phyloP scores from a whole-genome alignment of 768 basidiomycete genomes.

The Tulasnella sp. region DNA sequence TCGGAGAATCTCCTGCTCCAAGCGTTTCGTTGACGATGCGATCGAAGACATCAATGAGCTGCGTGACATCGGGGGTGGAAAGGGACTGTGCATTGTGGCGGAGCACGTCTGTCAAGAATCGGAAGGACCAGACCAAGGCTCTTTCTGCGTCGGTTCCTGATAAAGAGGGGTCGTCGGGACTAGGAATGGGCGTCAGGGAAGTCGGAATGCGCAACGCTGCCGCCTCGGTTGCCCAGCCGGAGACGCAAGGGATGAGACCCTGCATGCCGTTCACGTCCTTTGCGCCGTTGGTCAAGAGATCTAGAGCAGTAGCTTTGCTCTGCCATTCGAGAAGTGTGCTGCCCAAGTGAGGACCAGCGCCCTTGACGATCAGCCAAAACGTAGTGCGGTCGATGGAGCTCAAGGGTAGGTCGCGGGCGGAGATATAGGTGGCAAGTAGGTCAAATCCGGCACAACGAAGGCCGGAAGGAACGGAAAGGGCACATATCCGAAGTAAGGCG shows the following conservation, averaged over 20 bases:
- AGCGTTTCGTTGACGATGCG: constrained; percentile 9
- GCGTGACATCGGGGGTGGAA: not conserved
- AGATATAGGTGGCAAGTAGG: constrained; percentile 5
- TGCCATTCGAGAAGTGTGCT: not conserved
- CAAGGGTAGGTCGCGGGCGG: not conserved
- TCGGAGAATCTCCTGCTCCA: not conserved
- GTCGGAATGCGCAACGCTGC: not conserved
- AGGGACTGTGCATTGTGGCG: constrained; percentile 3
- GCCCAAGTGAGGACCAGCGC: not conserved
- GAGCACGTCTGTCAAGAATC: constrained; percentile 6
- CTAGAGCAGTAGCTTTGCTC: not conserved
- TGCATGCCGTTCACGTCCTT: constrained; percentile 13
- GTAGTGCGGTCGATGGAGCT: constrained; percentile 9
- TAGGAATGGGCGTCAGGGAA: not conserved
- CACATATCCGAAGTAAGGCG: constrained; percentile 1
- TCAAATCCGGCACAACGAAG: constrained; percentile 10
- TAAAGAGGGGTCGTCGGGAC: not conserved
- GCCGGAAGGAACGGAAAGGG: not conserved
- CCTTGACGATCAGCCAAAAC: constrained; percentile 13
- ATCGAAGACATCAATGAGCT: not conserved
- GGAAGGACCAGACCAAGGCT: constrained; percentile 5
- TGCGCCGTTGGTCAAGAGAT: not conserved
- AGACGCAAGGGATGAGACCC: not conserved
- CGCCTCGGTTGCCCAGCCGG: not conserved
- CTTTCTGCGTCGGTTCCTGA: not conserved